A percentile compares a stretch with the other conserved stretches of the same genome.
Conservation (phyloP, 1,284 basidiomycete genomes). For the Phaffia rhodozyma region DNA sequence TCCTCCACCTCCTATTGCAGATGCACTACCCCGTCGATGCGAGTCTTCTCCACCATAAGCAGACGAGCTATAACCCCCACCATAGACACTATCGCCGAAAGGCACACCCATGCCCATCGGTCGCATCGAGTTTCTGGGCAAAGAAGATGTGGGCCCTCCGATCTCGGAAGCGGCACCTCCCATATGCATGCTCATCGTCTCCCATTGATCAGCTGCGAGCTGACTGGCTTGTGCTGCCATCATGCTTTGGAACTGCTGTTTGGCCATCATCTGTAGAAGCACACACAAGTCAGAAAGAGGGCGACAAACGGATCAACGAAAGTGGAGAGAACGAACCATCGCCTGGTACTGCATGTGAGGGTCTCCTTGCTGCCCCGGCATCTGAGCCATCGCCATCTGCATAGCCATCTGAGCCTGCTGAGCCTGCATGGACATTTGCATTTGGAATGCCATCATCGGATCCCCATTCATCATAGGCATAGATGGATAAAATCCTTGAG, state of each 20-base stretch:
- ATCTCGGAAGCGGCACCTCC: slow-evolving; percentile 2
- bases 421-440: slow-evolving; percentile 8
- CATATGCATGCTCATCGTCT: slow-evolving; percentile 1
- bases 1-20: background rate
- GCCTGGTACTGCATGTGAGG: slow-evolving; percentile 16
- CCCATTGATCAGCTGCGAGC: slow-evolving; percentile 15
- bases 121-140: background rate
- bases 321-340: slow-evolving; percentile 8
- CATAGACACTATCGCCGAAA: background rate
- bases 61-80: slow-evolving; percentile 12
- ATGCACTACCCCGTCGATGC: slow-evolving; percentile 3
- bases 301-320: background rate
- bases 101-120: background rate
- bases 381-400: slow-evolving; percentile 14
- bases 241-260: slow-evolving; percentile 11
- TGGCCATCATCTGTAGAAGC: slow-evolving; percentile 15
- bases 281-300: background rate
- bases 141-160: background rate
- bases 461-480: slow-evolving; percentile 1
- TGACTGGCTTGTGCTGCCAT: slow-evolving; percentile 17
- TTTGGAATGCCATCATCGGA: slow-evolving; percentile 8
- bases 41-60: slow-evolving; percentile 10
- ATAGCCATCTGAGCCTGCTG: slow-evolving; percentile 18
- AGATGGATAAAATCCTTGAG: background rate
- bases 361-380: slow-evolving; percentile 2